Percentiles rank a stretch among this genome's conserved stretches.
phyloP scores from a whole-genome alignment of 2,329 filamentous ascomycete species.

The Penicillium decumbens region DNA sequence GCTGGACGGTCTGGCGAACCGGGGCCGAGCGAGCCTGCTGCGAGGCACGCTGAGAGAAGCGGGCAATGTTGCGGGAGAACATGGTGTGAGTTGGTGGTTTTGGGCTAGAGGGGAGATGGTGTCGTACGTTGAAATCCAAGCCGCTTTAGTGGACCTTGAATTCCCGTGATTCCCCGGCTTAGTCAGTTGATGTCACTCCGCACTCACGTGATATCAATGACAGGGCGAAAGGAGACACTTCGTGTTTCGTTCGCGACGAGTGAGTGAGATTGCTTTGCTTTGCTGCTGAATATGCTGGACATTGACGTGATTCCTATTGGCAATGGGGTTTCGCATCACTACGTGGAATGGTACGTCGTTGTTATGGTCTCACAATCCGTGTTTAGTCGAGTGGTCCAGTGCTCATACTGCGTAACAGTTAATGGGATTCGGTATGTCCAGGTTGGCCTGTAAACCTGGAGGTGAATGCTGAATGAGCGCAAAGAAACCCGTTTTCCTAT shows the following conservation, averaged over 20 bases:
- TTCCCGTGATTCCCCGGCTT: conserved; percentile 27
- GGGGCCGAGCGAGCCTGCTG: conserved; percentile 48
- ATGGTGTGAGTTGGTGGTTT: conserved; percentile 46
- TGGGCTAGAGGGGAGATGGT: conserved; percentile 18
- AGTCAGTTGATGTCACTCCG: conserved; percentile 24
- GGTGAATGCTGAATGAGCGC: background rate
- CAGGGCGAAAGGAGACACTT: background rate
- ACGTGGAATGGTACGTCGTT: conserved; percentile 70
- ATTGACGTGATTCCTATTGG: conserved; percentile 4
- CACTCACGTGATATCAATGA: conserved; percentile 13
- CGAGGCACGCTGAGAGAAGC: conserved; percentile 59
- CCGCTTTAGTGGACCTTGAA: conserved; percentile 21
- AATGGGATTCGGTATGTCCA: conserved; percentile 67
- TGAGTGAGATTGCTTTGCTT: background rate
- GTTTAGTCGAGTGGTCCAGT: conserved; percentile 1
- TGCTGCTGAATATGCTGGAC: conserved; percentile 8
- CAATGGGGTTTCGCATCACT: conserved; percentile 73
- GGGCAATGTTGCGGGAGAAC: conserved; percentile 60
- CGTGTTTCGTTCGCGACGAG: background rate
- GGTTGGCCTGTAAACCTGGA: background rate
- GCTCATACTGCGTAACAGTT: conserved; percentile 48
- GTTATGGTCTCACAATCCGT: background rate
- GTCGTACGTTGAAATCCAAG: conserved; percentile 24
- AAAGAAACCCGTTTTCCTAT: conserved; percentile 75
- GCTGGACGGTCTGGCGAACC: conserved; percentile 52